Base-by-base conservation (phyloP, 805 yeast species). In the Yamadazyma olivae region DNA sequence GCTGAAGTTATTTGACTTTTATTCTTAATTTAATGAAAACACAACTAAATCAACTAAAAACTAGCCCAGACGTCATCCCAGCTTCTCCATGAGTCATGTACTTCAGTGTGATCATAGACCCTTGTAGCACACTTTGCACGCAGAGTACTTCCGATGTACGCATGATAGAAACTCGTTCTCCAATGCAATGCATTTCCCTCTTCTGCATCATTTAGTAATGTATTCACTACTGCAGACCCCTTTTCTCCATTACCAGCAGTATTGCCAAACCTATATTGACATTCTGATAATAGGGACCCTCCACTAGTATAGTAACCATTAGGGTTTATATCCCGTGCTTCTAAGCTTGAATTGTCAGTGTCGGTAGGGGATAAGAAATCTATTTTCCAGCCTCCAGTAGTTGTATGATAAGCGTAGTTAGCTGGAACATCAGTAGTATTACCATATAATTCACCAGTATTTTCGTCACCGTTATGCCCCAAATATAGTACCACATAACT, bases 21-120 rank as follows among this genome's bases (percentile, higher is more conserved):
- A n/a, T n/a, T n/a, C n/a, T n/a, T n/a, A n/a, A n/a, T n/a, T n/a
- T n/a, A n/a, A n/a, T 21, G 24, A 21, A 8, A 21, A 21, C 24
- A 21, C 8, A 21, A 21, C 12, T 9, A 9, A 9, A 21, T 21
- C 24, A 21, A 27, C 30, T 29, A 29, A 29, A 29, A 29, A 29
- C 32, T 29, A 6, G 13, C 5, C 32, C 32, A 29, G 15, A 29
- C 32, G 16, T 29, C 22, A 29, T 29, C 32, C 32, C 32, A 29
- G 9, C 32, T 17, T 17, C 22, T 15, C 32, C 32, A 29, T 16
- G 22, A 16, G 22, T 29, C 32, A 27, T 27, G 30, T 17, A 17
- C 22, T n/a, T 29, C 32, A 17, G 32, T 29, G 14, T 29, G 32
- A 17, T 17, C 22, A 29, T 29, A 29, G 6, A 29, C 22, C 32